Percentiles rank a stretch among this genome's conserved stretches.
These are phyloP conservation scores for Dothistroma septosporum DNA, from an alignment of 2,329 filamentous ascomycete species.

Conservation along the genomic window DNA sequence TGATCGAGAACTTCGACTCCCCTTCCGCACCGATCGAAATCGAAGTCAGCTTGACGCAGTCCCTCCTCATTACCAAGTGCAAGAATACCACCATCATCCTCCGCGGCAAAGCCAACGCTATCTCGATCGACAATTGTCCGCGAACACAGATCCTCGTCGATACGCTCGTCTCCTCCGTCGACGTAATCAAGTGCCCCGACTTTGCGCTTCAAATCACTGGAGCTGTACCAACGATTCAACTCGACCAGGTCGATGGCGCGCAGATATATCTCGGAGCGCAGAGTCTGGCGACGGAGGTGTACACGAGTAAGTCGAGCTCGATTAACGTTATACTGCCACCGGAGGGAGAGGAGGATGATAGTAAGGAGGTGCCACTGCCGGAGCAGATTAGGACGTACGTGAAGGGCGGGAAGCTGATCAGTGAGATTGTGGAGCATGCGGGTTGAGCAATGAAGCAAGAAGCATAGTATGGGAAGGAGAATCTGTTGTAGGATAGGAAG, in stretches of 20 bases:
- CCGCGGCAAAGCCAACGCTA: conserved; percentile 92
- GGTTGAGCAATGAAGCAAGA: conserved; percentile 53
- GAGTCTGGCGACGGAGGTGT: conserved; percentile 73
- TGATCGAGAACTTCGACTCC: conserved; percentile 89
- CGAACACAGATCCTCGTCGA: conserved; percentile 84
- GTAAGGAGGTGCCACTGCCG: conserved; percentile 79
- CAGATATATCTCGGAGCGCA: conserved; percentile 81
- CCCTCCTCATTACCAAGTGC: conserved; percentile 87
- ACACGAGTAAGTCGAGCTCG: conserved; percentile 80
- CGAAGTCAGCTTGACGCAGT: conserved; percentile 76
- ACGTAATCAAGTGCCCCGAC: conserved; percentile 91
- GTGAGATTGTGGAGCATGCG: conserved; percentile 92
- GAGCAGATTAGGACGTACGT: conserved; percentile 82
- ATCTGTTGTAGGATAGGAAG: conserved; percentile 9
- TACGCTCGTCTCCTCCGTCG: conserved; percentile 81
- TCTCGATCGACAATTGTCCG: conserved; percentile 86
- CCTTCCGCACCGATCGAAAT: conserved; percentile 69
- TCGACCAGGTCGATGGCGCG: conserved; percentile 91
- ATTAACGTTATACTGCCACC: conserved; percentile 84
- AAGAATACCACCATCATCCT: conserved; percentile 86
- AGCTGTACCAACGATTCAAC: conserved; percentile 75
- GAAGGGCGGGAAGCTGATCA: conserved; percentile 73
- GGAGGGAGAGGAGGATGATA: conserved; percentile 66
- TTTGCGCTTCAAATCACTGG: conserved; percentile 84
- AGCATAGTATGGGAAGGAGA: conserved; percentile 1